phyloP scores from a whole-genome alignment of 2,329 filamentous ascomycete species.

The Aureobasidium leucospermi region DNA sequence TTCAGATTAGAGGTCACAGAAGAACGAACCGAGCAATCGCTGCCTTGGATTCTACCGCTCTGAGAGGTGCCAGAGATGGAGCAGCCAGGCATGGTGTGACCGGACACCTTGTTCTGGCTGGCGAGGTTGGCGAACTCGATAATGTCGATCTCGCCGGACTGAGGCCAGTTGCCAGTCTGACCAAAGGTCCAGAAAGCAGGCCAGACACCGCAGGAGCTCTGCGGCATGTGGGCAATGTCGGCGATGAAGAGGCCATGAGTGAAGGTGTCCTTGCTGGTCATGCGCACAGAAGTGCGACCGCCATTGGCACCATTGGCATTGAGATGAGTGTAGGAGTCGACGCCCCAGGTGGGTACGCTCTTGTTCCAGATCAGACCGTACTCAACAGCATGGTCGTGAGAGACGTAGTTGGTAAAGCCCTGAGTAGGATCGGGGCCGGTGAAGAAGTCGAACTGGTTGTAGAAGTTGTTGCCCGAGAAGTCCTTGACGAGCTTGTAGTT shows the following conservation, averaged over 20 bases:
- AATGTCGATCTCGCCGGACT: constrained; percentile 41
- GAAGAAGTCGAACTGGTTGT: constrained; percentile 47
- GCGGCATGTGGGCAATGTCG: constrained; percentile 45
- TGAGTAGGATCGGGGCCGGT: constrained; percentile 59
- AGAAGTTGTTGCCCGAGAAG: constrained; percentile 41
- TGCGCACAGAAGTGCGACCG: constrained; percentile 36
- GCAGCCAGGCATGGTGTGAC: constrained; percentile 28
- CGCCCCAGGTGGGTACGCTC: constrained; percentile 14
- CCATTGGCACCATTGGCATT: background rate
- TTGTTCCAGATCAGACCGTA: constrained; percentile 19
- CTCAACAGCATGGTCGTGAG: constrained; percentile 44
- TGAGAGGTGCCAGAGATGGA: constrained; percentile 34
- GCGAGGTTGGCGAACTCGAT: constrained; percentile 38
- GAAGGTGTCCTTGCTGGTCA: constrained; percentile 39
- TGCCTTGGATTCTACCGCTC: constrained; percentile 32
- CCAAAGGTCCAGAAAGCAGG: constrained; percentile 35
- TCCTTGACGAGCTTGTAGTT: constrained; percentile 38
- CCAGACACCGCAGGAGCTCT: constrained; percentile 41
- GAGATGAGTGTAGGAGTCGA: constrained; percentile 16
- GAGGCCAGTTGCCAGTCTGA: constrained; percentile 28
- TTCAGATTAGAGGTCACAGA: no score
- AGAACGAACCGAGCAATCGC: constrained; percentile 41
- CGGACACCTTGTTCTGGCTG: constrained; percentile 30
- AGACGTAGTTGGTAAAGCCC: constrained; percentile 66
- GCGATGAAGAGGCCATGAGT: constrained; percentile 41